Evolutionary conservation across 129 eudicot species (phyloP), one percentile per base, ranked within the genome.

Genomic region (Escallonia herrerae): DNA sequence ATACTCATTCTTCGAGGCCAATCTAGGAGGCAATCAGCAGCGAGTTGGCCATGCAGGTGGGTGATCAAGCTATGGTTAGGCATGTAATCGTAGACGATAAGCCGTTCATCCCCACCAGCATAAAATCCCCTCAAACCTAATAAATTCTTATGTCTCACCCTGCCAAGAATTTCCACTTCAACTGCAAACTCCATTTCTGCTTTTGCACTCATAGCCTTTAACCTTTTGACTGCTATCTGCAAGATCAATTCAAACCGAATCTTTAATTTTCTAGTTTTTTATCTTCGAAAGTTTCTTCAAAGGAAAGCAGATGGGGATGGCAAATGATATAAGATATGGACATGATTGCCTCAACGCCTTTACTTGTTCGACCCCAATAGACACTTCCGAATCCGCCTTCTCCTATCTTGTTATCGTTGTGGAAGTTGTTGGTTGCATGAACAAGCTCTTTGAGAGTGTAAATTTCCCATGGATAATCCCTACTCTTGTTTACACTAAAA

Each of bases 371-470:
- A 61, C 96, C 96, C 93, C 96, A 82, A 46, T 89, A 89, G 60
- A 89, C 93, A 71, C 93, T 89, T 56, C 96, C 96, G 51, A 89
- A 89, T 9, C 96, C 96, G 15, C 96, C 96, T 83, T 89, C 96
- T 2, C 96, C 96, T 13, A 89, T 89, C 80, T 85, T 89, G 77
- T 85, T 80, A 60, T 82, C 87, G 61, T 67, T 73, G 41, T 89
- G 96, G 55, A 89, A 89, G 71, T 80, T 89, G 74, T 89, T 89
- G 3, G 96, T 89, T 4, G 87, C 90, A 47, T 80, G 89, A 11
- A 82, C 74, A 40, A 89, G 85, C 59, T 89, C 96, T 68, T 80
- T 89, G 46, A 85, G 93, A 37, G 90, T 84, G 80, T 89, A 89
- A 56, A 80, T 76, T 52, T 82, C 87, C 96, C 96, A 89, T 55